These are phyloP conservation scores for Blastomyces percursus DNA, from an alignment of 2,329 filamentous ascomycete species.

Conservation along the genomic window DNA sequence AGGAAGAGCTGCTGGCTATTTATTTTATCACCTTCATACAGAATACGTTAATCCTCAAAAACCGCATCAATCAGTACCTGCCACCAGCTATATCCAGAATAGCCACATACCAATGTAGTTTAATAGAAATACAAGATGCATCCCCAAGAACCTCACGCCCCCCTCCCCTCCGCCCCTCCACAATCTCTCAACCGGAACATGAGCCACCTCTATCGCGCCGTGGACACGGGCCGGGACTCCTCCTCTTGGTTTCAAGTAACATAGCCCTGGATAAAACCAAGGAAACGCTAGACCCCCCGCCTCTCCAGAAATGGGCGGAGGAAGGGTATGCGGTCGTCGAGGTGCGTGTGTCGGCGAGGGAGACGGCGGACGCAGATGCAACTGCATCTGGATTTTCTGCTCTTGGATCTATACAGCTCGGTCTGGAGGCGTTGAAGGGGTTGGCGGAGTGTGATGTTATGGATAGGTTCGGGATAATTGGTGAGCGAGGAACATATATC, in stretches of 20 bases:
- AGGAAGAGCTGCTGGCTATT: no score
- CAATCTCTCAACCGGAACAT: constrained; percentile 14
- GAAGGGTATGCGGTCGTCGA: constrained; percentile 56
- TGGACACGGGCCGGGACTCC: constrained; percentile 39
- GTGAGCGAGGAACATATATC: constrained; percentile 14
- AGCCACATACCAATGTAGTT: background rate
- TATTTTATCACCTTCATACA: no score
- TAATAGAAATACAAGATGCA: background rate
- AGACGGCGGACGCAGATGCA: no score
- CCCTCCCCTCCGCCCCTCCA: constrained; percentile 26
- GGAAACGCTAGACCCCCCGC: constrained; percentile 41
- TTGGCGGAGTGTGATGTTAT: constrained; percentile 19
- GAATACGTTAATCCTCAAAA: no score
- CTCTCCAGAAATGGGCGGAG: constrained; percentile 58
- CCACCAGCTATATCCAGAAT: background rate
- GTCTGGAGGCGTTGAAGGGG: constrained; percentile 16
- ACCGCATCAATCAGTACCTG: background rate
- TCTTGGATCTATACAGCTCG: constrained; percentile 3
- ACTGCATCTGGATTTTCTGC: no score
- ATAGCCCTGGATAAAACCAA: constrained; percentile 23
- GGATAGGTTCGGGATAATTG: constrained; percentile 22
- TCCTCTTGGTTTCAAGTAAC: constrained; percentile 34
- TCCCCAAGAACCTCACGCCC: constrained; percentile 20
- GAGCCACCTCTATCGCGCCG: constrained; percentile 40
- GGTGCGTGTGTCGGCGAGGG: constrained; percentile 24